Evolutionary conservation across 2,329 filamentous ascomycete genomes (phyloP), one percentile per base, ranked within the genome.

Genomic region (Pseudomassariella vexata): DNA sequence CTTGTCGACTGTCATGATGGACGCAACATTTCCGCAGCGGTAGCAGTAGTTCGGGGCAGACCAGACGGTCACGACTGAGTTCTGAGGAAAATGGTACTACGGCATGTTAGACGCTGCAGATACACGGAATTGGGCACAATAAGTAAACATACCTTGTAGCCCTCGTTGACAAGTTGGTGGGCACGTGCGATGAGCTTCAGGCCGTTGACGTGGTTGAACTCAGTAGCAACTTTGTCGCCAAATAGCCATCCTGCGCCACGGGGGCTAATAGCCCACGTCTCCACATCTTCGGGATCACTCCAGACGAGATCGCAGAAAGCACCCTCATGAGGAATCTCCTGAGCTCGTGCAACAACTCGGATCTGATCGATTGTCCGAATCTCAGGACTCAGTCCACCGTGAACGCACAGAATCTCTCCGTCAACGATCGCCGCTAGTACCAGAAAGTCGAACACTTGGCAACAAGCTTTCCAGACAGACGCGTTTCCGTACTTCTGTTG

Each of bases 391-490:
- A 92, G 68, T 22, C 85, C 92, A 49, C 92, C 92, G 60, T 98
- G 92, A 19, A 98, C 92, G 57, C 92, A 98, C 52, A 98, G 94
- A 39, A 98, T 94, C 55, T 95, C 88, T 50, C 95, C 85, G 54
- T 98, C 94, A 49, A 98, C 95, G 44, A 98, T 94, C 40, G 95
- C 94, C 35, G 87, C 92, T 15, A 98, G 73, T 3, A 94, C 95
- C 19, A 98, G 76, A 60, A 95, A 98, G 60, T 98, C 92, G 59
- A 98, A 98, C 64, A 98, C 95, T 57, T 98, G 92, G 42, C 92
- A 98, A 60, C 95, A 98, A 37, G 95, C 92, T 61, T 98, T 94
- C 92, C 92, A 98, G n/a, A 98, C 92, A 29, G 94, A 95, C 9
- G 92, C 88, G 54, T 95, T 96, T 53, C 92, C 92, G 57, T 98